phyloP scores from a whole-genome alignment of 2,329 filamentous ascomycete species.

The Talaromyces sp. region DNA sequence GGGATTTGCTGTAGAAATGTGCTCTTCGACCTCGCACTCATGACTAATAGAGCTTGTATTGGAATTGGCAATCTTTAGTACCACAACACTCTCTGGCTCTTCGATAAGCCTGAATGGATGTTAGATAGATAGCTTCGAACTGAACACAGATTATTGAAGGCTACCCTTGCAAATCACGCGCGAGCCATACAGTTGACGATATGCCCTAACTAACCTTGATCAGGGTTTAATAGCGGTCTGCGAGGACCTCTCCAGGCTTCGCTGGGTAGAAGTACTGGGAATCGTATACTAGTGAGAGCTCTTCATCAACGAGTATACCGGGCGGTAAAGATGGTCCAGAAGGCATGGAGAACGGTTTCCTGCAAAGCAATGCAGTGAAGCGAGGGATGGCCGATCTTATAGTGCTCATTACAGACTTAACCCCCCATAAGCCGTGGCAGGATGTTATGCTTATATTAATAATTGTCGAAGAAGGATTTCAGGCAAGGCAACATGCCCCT shows the following conservation, averaged over 20 bases:
- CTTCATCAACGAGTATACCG: slow-evolving; percentile 31
- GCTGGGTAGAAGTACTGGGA: slow-evolving; percentile 34
- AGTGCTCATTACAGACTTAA: slow-evolving; percentile 26
- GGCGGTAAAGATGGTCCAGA: slow-evolving; percentile 27
- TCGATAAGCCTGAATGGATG: slow-evolving; percentile 27
- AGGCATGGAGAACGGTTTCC: slow-evolving; percentile 30
- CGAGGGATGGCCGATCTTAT: slow-evolving; percentile 20
- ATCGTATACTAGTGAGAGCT: slow-evolving; percentile 32
- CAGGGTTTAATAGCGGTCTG: slow-evolving; percentile 30
- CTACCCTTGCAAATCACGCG: slow-evolving; percentile 33
- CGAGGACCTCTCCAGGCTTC: slow-evolving; percentile 33
- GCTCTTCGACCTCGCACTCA: slow-evolving; percentile 38
- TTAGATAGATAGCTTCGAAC: slow-evolving; percentile 24
- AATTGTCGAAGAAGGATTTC: slow-evolving; percentile 11
- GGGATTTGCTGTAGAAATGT: slow-evolving; percentile 35
- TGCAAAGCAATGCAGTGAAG: slow-evolving; percentile 25
- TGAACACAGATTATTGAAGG: slow-evolving; percentile 18
- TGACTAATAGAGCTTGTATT: slow-evolving; percentile 25
- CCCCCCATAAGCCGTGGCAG: slow-evolving; percentile 13
- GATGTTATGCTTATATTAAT: slow-evolving; percentile 12
- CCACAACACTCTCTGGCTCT: slow-evolving; percentile 30
- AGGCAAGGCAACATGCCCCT: too few relatives aligned
- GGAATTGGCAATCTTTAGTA: slow-evolving; percentile 33
- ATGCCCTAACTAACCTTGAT: slow-evolving; percentile 36
- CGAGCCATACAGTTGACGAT: slow-evolving; percentile 35